phyloP scores from a whole-genome alignment of 176 grass and related monocot genomes.

The Poa pratensis region DNA sequence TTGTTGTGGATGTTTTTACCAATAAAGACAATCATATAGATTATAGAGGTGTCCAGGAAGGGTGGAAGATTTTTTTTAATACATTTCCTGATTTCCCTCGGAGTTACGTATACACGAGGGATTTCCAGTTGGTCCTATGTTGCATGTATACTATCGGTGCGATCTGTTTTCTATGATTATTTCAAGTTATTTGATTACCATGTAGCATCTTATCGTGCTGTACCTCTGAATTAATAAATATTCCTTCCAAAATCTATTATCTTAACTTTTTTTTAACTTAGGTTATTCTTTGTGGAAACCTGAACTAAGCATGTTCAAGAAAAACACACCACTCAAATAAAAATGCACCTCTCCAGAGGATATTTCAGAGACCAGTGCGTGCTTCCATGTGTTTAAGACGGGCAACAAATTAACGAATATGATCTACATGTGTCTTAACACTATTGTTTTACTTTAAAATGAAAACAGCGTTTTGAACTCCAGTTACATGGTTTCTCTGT shows the following conservation, averaged over 20 bases:
- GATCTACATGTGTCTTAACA: neutral
- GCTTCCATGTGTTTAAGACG: neutral
- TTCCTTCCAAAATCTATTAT: neutral
- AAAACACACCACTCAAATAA: neutral
- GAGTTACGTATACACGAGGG: too few relatives aligned
- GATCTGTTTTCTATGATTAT: neutral
- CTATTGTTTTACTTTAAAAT: neutral
- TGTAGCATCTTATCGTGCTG: neutral
- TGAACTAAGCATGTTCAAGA: neutral
- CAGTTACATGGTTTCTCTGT: neutral
- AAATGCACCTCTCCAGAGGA: neutral
- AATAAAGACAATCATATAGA: neutral
- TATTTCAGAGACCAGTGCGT: neutral
- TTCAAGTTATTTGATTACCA: neutral
- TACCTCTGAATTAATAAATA: too few relatives aligned
- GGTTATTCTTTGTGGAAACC: neutral
- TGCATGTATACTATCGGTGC: neutral
- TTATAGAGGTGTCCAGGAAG: neutral
- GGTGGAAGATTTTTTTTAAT: too few relatives aligned
- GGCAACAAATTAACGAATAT: neutral
- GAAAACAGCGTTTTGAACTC: neutral
- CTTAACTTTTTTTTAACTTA: neutral
- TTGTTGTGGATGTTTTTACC: neutral
- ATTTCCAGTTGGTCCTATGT: too few relatives aligned
- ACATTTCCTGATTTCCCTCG: too few relatives aligned